Evolutionary conservation across 2,329 filamentous ascomycete genomes (phyloP).

Genomic region (Diplodia corticola): DNA sequence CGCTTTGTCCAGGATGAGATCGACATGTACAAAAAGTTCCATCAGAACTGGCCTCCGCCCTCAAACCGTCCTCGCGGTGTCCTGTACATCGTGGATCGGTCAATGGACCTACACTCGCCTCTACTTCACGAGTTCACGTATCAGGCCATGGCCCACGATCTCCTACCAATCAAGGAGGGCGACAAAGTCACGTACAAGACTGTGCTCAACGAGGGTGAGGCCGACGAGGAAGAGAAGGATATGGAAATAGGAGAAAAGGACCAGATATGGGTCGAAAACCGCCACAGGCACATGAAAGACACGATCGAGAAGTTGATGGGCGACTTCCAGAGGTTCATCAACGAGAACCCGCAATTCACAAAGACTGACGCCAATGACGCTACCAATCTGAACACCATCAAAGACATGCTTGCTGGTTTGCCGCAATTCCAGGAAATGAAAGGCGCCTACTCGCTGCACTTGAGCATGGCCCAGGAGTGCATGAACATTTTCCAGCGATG

Average conservation of each 20-base stretch:
- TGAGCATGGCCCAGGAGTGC: slow-evolving; percentile 95
- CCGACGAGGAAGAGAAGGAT: slow-evolving; percentile 76
- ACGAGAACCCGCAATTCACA: slow-evolving; percentile 89
- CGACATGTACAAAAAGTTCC: slow-evolving; percentile 82
- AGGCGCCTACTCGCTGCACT: slow-evolving; percentile 87
- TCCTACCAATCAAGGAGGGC: slow-evolving; percentile 82
- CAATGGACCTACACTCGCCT: slow-evolving; percentile 88
- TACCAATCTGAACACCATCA: slow-evolving; percentile 83
- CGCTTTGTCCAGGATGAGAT: slow-evolving; percentile 89
- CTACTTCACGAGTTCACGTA: slow-evolving; percentile 96
- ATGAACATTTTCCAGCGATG: slow-evolving; percentile 88
- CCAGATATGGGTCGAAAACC: slow-evolving; percentile 91
- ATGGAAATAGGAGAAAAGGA: slow-evolving; percentile 90
- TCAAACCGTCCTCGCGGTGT: slow-evolving; percentile 76
- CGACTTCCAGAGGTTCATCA: slow-evolving; percentile 90
- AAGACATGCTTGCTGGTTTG: slow-evolving; percentile 93
- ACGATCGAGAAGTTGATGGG: slow-evolving; percentile 90
- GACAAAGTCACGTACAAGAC: slow-evolving; percentile 88
- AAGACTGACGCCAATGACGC: slow-evolving; percentile 67
- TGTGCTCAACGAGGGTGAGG: slow-evolving; percentile 70
- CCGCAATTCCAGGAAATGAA: slow-evolving; percentile 96
- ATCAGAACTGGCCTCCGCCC: slow-evolving; percentile 81
- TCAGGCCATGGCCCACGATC: slow-evolving; percentile 95
- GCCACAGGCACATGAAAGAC: slow-evolving; percentile 97
- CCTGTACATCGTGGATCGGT: slow-evolving; percentile 83